Conservation (phyloP, 192 early-diverging fungal genomes). For the Podila verticillata region DNA sequence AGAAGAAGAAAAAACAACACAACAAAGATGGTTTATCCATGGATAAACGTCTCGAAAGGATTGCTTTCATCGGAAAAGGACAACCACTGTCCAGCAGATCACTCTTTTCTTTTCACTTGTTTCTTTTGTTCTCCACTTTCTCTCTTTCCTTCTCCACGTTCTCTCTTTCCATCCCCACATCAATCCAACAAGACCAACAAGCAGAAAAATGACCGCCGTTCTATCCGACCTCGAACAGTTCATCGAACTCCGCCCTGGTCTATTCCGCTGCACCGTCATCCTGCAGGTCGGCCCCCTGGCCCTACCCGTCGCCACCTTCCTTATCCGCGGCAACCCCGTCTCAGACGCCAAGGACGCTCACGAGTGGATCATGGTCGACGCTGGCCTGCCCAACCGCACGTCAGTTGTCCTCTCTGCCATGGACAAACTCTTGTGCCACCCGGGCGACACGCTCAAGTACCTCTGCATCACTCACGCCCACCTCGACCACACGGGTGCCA, state of each 20-base stretch:
- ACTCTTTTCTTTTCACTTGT: no score
- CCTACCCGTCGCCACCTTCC: constrained; percentile 30
- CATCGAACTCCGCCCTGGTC: constrained; percentile 39
- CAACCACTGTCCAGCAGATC: no score
- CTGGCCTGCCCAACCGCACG: constrained; percentile 21
- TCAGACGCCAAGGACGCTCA: constrained; percentile 6
- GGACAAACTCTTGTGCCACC: constrained; percentile 21
- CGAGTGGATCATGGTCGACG: constrained; percentile 47
- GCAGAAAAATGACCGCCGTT: constrained; percentile 10
- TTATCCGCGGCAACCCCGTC: constrained; percentile 15
- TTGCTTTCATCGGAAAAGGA: no score
- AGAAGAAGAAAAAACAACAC: no score
- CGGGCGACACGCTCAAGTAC: constrained; percentile 36
- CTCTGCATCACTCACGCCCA: constrained; percentile 51
- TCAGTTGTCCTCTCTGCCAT: constrained; percentile 31
- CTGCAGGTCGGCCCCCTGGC: constrained; percentile 2
- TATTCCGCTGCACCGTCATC: constrained; percentile 46
- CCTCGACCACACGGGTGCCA: constrained; percentile 46
- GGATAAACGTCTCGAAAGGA: no score
- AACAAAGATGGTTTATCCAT: no score
- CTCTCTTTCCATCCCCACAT: not conserved
- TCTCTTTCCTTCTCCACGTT: not conserved
- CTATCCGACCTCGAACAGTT: constrained; percentile 35
- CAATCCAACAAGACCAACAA: not conserved
- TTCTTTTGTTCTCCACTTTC: not conserved